These are phyloP conservation scores for Dictyostelium brefeldianum DNA, from an alignment of 78 protist species.

Conservation along the genomic window DNA sequence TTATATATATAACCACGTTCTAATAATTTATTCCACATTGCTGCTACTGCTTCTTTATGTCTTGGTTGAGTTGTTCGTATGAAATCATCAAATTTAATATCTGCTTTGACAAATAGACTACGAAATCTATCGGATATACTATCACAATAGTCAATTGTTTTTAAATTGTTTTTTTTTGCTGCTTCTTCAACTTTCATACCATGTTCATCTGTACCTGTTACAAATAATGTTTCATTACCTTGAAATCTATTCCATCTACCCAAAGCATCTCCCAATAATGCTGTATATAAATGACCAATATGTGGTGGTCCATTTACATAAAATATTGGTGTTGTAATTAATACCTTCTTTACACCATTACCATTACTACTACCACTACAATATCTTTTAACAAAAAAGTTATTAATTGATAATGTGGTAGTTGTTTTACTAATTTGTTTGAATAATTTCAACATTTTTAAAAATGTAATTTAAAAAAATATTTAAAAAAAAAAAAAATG, in stretches of 20 bases:
- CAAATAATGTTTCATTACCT: slow-evolving; percentile 65
- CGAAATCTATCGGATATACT: slow-evolving; percentile 24
- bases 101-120: neutral
- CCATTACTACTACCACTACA: neutral
- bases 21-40: slow-evolving; percentile 90
- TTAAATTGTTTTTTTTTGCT: slow-evolving; percentile 81
- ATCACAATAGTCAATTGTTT: slow-evolving; percentile 87
- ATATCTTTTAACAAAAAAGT: neutral
- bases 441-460: neutral
- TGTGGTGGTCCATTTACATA: slow-evolving; percentile 96
- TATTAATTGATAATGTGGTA: neutral
- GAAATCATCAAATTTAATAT: slow-evolving; percentile 53
- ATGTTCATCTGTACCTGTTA: slow-evolving; percentile 98
- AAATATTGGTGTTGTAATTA: slow-evolving; percentile 98
- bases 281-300: slow-evolving; percentile 95
- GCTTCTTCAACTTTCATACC: slow-evolving; percentile 92
- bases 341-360: neutral
- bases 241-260: slow-evolving; percentile 86
- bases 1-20: slow-evolving; percentile 91
- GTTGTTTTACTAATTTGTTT: neutral
- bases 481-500: no score
- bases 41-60: slow-evolving; percentile 44
- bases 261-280: slow-evolving; percentile 91
- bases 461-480: no score
- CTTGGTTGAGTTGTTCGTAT: slow-evolving; percentile 71